Evolutionary conservation across 352 stramenopile genomes (phyloP), one percentile per base, ranked within the genome.

Genomic region (Pythium chondricola): DNA sequence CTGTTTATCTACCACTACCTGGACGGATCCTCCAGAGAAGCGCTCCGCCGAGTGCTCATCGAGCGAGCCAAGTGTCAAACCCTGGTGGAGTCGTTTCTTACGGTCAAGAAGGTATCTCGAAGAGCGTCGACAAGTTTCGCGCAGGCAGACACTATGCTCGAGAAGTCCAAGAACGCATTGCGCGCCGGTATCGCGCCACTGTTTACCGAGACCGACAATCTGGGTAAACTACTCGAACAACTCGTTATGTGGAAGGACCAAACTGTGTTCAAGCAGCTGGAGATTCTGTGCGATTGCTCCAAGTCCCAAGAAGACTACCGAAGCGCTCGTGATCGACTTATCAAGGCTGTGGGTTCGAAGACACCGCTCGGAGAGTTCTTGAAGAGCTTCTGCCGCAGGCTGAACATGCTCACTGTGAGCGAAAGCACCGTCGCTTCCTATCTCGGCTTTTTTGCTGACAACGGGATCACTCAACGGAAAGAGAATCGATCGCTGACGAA

Each of bases 301-400:
- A 73, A 67, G 29, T 71, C 51, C 27, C 61, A 77, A n/a, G 20
- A 56, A n/a, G 75, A 85, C 2, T 63, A 63, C 18, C 73, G 81
- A 11, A 60, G 48, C 8, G 70, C 69, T 13, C 58, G 79, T 45
- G 80, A 95, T 59, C 61, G 80, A n/a, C 52, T 92, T 10, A 51
- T 93, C 38, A 88, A 86, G 43, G 62, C 71, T 30, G 73, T 92
- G 22, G 83, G 83, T 6, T 88, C 83, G 0, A 95, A 95, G 58
- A 78, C 73, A 1, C 61, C 69, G 9, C 52, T 93, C 5, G 81
- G 83, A 4, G 80, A 86, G 7, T 88, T 90, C 22, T 18, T 91
- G 24, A 93, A 92, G 60, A 86, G 76, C 24, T 41, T 95, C n/a
- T 93, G 81, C 41, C 77, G 81, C 13, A 90, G 89, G 29, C 52